Evolutionary conservation across 176 grass and related monocot genomes (phyloP).

Genomic region (Otatea glauca): DNA sequence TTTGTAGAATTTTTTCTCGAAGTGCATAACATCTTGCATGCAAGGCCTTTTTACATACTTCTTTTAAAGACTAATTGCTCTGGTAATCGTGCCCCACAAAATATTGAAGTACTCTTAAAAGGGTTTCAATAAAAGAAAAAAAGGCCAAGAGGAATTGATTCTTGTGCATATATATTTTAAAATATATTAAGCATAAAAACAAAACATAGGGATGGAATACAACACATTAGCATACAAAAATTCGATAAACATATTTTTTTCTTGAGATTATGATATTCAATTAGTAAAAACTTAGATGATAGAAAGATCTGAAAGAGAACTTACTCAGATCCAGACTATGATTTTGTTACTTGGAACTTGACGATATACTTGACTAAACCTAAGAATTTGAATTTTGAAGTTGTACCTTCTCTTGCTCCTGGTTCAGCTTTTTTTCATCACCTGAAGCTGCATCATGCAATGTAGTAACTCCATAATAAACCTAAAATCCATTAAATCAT

Average conservation of each 20-base stretch:
- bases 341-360: background rate
- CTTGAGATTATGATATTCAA: conserved; percentile 21
- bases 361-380: conserved; percentile 4
- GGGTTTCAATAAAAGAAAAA: background rate
- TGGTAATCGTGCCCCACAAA: background rate
- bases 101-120: background rate
- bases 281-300: background rate
- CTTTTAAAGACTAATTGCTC: conserved; percentile 15
- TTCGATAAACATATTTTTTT: background rate
- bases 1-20: background rate
- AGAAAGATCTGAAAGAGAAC: background rate
- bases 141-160: background rate
- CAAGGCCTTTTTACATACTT: background rate
- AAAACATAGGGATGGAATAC: background rate
- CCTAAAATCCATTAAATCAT: conserved; percentile 55
- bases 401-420: conserved; percentile 93
- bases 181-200: conserved; percentile 5
- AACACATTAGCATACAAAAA: background rate
- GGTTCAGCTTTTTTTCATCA: conserved; percentile 79
- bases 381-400: background rate
- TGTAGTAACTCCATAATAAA: conserved; percentile 97
- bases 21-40: background rate
- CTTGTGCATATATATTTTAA: background rate
- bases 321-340: background rate
- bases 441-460: conserved; percentile 89